A percentile compares a stretch with the other conserved stretches of the same genome.
phyloP scores from a whole-genome alignment of 805 yeast genomes.

The Candida ovalis region DNA sequence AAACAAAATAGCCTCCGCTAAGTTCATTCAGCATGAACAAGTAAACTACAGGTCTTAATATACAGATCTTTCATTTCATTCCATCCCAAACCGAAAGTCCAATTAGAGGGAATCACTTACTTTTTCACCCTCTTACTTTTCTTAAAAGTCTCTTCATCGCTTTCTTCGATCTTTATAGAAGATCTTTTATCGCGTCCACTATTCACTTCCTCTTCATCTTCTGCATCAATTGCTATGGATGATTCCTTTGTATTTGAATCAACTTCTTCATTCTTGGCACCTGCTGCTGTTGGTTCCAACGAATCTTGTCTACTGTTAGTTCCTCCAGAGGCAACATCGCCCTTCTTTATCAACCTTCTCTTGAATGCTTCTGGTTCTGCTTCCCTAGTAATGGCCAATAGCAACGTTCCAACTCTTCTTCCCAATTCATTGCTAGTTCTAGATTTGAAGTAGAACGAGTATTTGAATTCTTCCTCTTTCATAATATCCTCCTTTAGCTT shows the following conservation, averaged over 20 bases:
- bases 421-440: constrained; percentile 70
- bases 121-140: not conserved
- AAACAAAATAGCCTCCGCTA: not conserved
- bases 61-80: not conserved
- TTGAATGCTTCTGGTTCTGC: constrained; percentile 58
- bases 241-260: not conserved
- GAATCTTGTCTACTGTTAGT: constrained; percentile 32
- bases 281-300: constrained; percentile 20
- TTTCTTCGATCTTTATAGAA: not conserved
- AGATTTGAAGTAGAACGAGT: constrained; percentile 71
- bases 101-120: not conserved
- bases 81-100: not conserved
- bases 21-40: not conserved
- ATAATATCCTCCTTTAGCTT: constrained; percentile 61
- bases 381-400: constrained; percentile 68
- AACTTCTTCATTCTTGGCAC: constrained; percentile 1
- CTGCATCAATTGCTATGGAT: constrained; percentile 7
- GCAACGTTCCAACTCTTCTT: constrained; percentile 63
- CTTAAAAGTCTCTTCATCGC: not conserved
- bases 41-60: not conserved
- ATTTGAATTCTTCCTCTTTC: constrained; percentile 56
- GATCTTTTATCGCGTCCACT: not conserved
- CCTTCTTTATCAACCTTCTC: constrained; percentile 35
- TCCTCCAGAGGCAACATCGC: constrained; percentile 11
- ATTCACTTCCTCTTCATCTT: constrained; percentile 8